A percentile compares a stretch with the other conserved stretches of the same genome.
Conservation (phyloP, 305 asterid species). For the Solanum chacoense region DNA sequence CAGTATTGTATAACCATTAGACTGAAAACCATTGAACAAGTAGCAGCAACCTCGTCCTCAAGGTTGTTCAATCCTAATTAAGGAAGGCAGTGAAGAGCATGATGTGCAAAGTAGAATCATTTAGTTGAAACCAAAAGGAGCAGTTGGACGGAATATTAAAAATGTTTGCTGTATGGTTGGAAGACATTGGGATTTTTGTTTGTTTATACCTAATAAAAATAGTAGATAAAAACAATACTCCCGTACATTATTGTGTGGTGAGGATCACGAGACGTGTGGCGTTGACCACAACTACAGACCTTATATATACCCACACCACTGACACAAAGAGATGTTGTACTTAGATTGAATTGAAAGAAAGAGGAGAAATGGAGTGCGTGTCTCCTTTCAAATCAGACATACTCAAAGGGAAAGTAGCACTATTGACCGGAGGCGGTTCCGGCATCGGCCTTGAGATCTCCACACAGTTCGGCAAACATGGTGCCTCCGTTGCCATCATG, state of each 20-base stretch:
- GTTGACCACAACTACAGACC: background rate
- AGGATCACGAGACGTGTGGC: background rate
- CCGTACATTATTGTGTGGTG: background rate
- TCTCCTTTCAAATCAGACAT: conserved; percentile 56
- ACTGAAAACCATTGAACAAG: background rate
- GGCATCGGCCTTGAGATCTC: conserved; percentile 81
- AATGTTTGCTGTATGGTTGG: background rate
- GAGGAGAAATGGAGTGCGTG: background rate
- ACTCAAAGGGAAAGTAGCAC: conserved; percentile 67
- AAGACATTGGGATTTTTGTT: background rate
- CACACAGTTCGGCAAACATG: conserved; percentile 73
- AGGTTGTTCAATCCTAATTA: no score
- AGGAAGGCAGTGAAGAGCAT: background rate
- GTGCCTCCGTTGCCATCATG: conserved; percentile 83
- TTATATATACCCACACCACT: background rate
- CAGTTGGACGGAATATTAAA: no score
- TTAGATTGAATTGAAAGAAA: background rate
- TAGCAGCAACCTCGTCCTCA: no score
- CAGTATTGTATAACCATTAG: background rate
- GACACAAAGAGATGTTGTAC: background rate
- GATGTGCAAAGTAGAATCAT: background rate
- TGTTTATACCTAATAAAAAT: background rate
- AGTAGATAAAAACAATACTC: no score
- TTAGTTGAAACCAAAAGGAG: background rate
- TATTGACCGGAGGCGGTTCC: conserved; percentile 88